Conservation (phyloP, 371 early-diverging fungal genomes). For the Funneliformis caledonium region DNA sequence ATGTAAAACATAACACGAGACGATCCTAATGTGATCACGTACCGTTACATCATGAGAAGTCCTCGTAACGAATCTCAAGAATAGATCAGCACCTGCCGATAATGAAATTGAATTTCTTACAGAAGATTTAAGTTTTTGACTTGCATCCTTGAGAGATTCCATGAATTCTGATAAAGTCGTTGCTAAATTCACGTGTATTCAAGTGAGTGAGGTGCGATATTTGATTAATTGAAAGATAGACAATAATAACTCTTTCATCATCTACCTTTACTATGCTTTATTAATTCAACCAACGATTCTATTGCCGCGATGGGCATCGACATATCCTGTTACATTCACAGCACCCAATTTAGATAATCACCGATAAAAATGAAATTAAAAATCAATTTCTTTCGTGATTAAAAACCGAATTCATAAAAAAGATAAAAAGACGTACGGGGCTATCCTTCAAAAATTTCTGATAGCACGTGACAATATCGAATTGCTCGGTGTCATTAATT, state of each 20-base stretch:
- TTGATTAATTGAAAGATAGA: neutral
- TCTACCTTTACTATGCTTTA: constrained; percentile 70
- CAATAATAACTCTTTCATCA: neutral
- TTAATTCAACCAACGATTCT: constrained; percentile 77
- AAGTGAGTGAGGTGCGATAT: neutral
- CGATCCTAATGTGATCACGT: neutral
- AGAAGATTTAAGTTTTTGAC: constrained; percentile 66
- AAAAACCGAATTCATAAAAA: neutral
- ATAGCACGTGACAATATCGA: constrained; percentile 40
- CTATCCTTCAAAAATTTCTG: constrained; percentile 23
- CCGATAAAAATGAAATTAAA: neutral
- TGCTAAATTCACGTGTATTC: constrained; percentile 48
- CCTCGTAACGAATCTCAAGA: constrained; percentile 78
- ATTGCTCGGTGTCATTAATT: constrained; percentile 17
- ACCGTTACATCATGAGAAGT: constrained; percentile 70
- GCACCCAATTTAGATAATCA: neutral
- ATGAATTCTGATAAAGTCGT: constrained; percentile 89
- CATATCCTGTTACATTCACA: constrained; percentile 57
- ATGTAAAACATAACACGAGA: neutral
- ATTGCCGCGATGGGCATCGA: constrained; percentile 92
- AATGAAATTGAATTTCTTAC: constrained; percentile 67
- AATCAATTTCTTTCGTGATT: neutral
- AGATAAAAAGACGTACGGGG: neutral
- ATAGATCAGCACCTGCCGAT: constrained; percentile 90
- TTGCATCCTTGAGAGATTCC: constrained; percentile 73